Evolutionary conservation across 345 rosid species (phyloP), one percentile per base, ranked within the genome.

Genomic region (Chamaenerion angustifolium): DNA sequence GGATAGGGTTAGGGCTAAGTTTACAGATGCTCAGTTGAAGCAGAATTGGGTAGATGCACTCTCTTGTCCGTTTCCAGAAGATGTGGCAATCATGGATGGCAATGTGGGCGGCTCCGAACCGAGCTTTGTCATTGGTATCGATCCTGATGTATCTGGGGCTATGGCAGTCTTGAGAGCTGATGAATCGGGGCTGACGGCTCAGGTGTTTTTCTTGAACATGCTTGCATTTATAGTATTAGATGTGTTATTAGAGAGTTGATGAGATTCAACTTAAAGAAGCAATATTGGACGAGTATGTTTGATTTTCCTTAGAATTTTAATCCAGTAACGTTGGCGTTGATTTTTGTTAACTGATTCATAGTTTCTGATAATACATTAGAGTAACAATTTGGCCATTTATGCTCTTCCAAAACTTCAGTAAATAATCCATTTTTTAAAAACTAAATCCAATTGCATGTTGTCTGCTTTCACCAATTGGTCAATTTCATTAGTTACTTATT

Each of bases 91-190:
- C 12, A 17, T 10, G 1, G 50, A 10, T 12, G 43, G 19, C 17
- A 52, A 45, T 10, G 51, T 48, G 25, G 48, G 31, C 16, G 58
- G 74, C 65, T 43, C 57, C 70, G 76, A 69, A 51, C 65, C 78
- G 46, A 46, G 52, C n/a, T 86, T 76, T 75, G 78, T 78, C 56
- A 40, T 86, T 17, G 95, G 98, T 40, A 41, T 90, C 54, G 95
- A 89, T 74, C 97, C 93, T 16, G 90, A 89, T 61, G 48, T 74
- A 55, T 82, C 88, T 4, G 97, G 95, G 51, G 90, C 95, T 4
- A 52, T 89, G 60, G 85, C 95, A 16, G 51, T 85, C 52, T 60
- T 85, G 71, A 85, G 66, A 64, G n/a, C 56, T 13, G 69, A 73
- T 35, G 70, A 70, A 12, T 54, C 61, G 17, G 82, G 73, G 51